Percentiles rank a stretch among this genome's conserved stretches.
These are phyloP conservation scores for Emmonsia crescens DNA, from an alignment of 2,329 filamentous ascomycete species.

Conservation along the genomic window DNA sequence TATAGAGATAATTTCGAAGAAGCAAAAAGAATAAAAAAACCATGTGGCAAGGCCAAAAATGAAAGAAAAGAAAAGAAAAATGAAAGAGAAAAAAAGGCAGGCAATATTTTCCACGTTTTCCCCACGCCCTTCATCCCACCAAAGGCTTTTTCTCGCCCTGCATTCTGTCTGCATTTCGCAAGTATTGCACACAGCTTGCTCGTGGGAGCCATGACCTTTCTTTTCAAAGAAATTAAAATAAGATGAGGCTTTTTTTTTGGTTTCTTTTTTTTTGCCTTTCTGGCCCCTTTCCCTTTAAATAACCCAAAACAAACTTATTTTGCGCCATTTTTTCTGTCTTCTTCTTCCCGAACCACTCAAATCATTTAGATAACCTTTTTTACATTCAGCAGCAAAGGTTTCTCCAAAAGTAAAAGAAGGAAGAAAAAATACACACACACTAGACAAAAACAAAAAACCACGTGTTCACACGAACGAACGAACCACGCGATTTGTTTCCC, in stretches of 20 bases:
- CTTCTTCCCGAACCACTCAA: background rate
- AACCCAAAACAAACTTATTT: background rate
- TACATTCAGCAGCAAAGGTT: background rate
- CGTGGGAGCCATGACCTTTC: background rate
- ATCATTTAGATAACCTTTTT: too few species aligned
- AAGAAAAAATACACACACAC: too few species aligned
- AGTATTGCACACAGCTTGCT: background rate
- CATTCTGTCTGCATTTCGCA: background rate
- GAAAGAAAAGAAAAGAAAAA: background rate
- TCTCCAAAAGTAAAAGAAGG: background rate
- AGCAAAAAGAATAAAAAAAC: too few species aligned
- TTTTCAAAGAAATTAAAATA: background rate
- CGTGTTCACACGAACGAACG: background rate
- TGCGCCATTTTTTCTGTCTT: background rate
- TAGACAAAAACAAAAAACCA: background rate
- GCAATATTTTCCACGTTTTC: background rate
- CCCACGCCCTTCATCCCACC: background rate
- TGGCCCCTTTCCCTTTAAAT: background rate
- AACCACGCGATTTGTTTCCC: too few species aligned
- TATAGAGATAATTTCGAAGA: too few species aligned
- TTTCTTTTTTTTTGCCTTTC: background rate
- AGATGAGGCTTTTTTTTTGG: background rate
- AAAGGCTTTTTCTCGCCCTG: too few species aligned
- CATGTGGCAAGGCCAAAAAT: background rate
- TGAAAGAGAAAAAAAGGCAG: background rate